phyloP scores from a whole-genome alignment of 495 filamentous ascomycete species.

The Pyronema domesticum region DNA sequence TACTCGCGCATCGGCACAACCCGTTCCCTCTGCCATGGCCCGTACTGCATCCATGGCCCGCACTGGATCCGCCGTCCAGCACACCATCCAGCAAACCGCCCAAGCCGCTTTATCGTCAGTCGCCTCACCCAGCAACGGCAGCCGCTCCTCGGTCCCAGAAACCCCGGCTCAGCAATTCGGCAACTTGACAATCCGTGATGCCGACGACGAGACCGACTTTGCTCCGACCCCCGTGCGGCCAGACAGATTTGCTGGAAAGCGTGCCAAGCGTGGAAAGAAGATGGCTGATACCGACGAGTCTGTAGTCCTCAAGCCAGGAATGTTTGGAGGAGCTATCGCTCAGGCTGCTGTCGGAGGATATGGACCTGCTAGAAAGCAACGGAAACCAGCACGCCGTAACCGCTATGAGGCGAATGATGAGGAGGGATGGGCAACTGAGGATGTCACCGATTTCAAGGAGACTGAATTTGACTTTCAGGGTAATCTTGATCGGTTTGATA shows the following conservation, averaged over 20 bases:
- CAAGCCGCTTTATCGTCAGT: background rate
- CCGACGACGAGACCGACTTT: constrained; percentile 20
- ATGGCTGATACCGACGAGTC: constrained; percentile 14
- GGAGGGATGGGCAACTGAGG: constrained; percentile 91
- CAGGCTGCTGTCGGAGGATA: constrained; percentile 7
- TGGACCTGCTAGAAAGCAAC: constrained; percentile 13
- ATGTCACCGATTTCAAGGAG: constrained; percentile 93
- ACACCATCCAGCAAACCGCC: background rate
- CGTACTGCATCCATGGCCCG: background rate
- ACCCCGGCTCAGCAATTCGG: background rate
- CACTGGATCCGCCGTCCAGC: background rate
- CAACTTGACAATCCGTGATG: background rate
- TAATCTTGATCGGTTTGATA: constrained; percentile 84
- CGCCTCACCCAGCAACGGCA: background rate
- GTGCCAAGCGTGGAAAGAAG: constrained; percentile 16
- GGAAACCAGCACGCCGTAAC: constrained; percentile 37
- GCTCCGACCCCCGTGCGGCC: constrained; percentile 5
- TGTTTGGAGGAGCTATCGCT: constrained; percentile 18
- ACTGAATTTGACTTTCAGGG: constrained; percentile 83
- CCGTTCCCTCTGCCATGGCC: background rate
- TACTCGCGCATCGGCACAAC: background rate
- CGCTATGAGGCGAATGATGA: constrained; percentile 39
- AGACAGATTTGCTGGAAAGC: constrained; percentile 11
- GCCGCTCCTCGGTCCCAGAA: background rate
- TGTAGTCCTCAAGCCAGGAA: constrained; percentile 12